These are phyloP conservation scores for Fagopyrum tataricum DNA, from an alignment of 148 eudicot genomes.

Conservation along the genomic window DNA sequence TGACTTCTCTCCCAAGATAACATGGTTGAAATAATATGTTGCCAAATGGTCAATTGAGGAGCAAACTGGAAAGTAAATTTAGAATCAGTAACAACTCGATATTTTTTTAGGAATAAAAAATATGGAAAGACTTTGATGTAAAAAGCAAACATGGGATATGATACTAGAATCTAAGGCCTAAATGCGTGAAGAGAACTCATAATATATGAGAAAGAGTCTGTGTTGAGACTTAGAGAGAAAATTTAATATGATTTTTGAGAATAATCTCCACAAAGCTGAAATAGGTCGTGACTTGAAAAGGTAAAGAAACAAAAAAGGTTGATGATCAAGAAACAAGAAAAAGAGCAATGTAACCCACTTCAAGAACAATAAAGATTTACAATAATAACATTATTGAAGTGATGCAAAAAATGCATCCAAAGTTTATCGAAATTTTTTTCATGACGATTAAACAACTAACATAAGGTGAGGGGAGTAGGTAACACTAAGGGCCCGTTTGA, in stretches of 20 bases:
- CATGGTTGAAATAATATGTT: conserved; percentile 69
- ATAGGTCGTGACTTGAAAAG: conserved; percentile 75
- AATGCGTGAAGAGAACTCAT: conserved; percentile 74
- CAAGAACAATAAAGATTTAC: neutral
- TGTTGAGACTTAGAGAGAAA: conserved; percentile 61
- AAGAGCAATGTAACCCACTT: neutral
- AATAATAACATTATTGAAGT: neutral
- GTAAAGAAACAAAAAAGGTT: neutral
- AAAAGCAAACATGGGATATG: conserved; percentile 52
- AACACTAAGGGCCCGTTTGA: too few species aligned
- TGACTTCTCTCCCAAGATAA: conserved; percentile 64
- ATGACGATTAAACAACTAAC: neutral
- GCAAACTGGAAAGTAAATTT: conserved; percentile 53
- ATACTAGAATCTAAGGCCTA: conserved; percentile 55
- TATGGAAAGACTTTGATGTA: neutral
- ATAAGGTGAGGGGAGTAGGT: neutral
- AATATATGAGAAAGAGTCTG: conserved; percentile 57
- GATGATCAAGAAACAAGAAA: neutral
- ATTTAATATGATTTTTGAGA: conserved; percentile 51
- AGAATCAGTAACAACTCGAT: neutral
- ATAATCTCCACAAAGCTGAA: conserved; percentile 70
- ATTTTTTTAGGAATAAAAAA: neutral
- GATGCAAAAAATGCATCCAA: neutral
- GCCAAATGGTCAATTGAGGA: conserved; percentile 76
- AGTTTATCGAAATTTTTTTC: neutral